Evolutionary conservation across 2,329 filamentous ascomycete genomes (phyloP), one percentile per base, ranked within the genome.

Genomic region (Penicillium freii): DNA sequence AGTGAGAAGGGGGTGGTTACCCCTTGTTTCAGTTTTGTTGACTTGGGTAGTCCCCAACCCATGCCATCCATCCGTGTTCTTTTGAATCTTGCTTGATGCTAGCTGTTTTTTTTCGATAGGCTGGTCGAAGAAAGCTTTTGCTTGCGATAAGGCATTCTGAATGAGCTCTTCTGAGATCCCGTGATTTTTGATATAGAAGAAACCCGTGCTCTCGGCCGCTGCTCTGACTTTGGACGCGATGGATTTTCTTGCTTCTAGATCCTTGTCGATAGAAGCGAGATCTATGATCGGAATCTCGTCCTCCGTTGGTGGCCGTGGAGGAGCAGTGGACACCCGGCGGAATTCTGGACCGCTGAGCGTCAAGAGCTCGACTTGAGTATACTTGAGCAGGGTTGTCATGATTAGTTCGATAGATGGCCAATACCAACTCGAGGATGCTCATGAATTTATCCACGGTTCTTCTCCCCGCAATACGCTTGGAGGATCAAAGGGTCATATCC

Each of bases 281-380:
- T 85, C 81, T 51, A 85, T 81, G 42, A 85, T 66, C 3, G 83
- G 83, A 13, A 85, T 81, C 66, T 85, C 78, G 63, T 70, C 73
- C 3, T 69, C 60, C 4, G 71, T 74, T 36, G 76, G 76, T 29
- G 72, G 69, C 23, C 78, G 69, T 4, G 77, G 76, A 8, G 76
- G 72, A 1, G 72, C 72, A 25, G 70, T 76, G 17, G 76, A 73
- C 2, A 81, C 75, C 15, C 76, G 70, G 23, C 79, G 75, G 61
- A 70, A 80, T 34, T 77, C 77, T 1, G 77, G 74, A 1, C 78
- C 78, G 36, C 76, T 75, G 0, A 77, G 74, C 1, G 76, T 78
- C 34, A 77, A 71, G 2, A 81, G 73, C 56, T 81, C 77, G 17
- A 81, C 67, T 56, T 79, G 77, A 6, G 74, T 74, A 29, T 69